These are phyloP conservation scores for Collybiopsis luxurians DNA, from an alignment of 768 basidiomycete species.

Conservation along the genomic window DNA sequence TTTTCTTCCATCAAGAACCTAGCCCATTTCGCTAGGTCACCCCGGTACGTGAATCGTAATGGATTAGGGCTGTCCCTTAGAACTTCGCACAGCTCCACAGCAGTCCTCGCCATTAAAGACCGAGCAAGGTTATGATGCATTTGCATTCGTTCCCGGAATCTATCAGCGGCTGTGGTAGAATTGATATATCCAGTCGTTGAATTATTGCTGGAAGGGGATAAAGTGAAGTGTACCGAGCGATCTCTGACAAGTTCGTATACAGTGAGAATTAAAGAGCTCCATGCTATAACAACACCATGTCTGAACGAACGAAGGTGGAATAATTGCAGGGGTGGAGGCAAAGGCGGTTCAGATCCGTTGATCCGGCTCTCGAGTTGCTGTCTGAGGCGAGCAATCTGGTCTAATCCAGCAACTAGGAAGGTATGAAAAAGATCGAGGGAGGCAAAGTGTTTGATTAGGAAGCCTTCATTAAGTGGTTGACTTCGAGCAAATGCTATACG, in stretches of 20 bases:
- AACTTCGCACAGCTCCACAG: background rate
- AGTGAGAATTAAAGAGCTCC: background rate
- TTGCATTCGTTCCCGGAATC: background rate
- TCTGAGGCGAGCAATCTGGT: background rate
- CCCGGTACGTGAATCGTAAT: background rate
- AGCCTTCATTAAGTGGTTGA: constrained; percentile 3
- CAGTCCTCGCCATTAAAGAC: background rate
- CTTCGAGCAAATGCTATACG: constrained; percentile 1
- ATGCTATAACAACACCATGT: background rate
- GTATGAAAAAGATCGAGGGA: constrained; percentile 1
- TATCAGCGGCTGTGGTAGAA: background rate
- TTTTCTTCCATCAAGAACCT: background rate
- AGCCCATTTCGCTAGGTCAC: background rate
- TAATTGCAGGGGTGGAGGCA: background rate
- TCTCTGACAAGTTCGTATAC: background rate
- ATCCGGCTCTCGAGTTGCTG: too few relatives aligned
- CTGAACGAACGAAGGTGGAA: background rate
- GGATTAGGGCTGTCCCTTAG: background rate
- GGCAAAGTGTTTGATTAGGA: constrained; percentile 2
- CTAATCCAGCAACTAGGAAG: background rate
- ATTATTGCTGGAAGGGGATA: background rate
- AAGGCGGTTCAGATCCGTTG: background rate
- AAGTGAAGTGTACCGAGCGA: background rate
- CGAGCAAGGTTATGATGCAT: background rate
- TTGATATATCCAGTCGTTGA: background rate